Conservation (phyloP, 306 rosid species). For the Lablab purpureus region DNA sequence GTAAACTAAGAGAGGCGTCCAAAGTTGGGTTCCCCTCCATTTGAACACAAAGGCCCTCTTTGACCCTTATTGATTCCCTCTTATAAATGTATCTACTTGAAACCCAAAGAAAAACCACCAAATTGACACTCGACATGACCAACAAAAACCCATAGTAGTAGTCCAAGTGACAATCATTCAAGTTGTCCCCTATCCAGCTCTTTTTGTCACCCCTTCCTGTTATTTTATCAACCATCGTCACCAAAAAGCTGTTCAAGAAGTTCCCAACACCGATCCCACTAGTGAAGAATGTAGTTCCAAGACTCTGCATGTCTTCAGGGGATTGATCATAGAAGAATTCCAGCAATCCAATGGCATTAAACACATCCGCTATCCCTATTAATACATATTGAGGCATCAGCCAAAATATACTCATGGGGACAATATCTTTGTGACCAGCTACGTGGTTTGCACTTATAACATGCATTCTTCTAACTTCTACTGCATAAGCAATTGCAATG, state of each 20-base stretch:
- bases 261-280: conserved; percentile 85
- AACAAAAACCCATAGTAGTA: conserved; percentile 81
- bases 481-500: conserved; percentile 69
- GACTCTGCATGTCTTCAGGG: conserved; percentile 87
- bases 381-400: conserved; percentile 85
- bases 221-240: conserved; percentile 69
- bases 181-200: conserved; percentile 87
- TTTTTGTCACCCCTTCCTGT: conserved; percentile 62
- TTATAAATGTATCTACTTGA: conserved; percentile 58
- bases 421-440: conserved; percentile 54
- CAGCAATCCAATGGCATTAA: conserved; percentile 77
- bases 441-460: conserved; percentile 58
- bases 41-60: conserved; percentile 50
- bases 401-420: conserved; percentile 80
- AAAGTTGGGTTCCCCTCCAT: conserved; percentile 50
- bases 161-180: conserved; percentile 85
- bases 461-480: conserved; percentile 70
- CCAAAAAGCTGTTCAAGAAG: conserved; percentile 80
- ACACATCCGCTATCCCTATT: conserved; percentile 84
- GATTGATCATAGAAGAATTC: conserved; percentile 97
- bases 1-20: conserved; percentile 60
- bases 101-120: conserved; percentile 55
- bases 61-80: conserved; percentile 50
- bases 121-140: conserved; percentile 50
- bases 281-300: conserved; percentile 78